Conservation (phyloP, 129 eudicot species). For the Chrysanthemum makinoi region DNA sequence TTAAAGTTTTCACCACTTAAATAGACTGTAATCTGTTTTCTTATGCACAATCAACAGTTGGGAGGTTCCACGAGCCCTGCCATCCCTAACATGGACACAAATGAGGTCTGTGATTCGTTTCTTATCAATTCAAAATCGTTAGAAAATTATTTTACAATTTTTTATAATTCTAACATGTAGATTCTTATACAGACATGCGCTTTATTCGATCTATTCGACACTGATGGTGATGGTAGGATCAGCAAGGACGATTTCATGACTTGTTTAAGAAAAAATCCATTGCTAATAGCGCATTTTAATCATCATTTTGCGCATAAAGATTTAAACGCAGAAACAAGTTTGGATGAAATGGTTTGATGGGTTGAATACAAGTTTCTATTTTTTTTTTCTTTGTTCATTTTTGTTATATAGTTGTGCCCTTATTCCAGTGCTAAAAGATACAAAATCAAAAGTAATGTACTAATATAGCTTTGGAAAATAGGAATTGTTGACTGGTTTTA, state of each 20-base stretch:
- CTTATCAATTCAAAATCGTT: neutral
- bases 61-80: slow-evolving; percentile 47
- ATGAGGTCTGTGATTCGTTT: slow-evolving; percentile 55
- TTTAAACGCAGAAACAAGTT: slow-evolving; percentile 24
- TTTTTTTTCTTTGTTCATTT: neutral
- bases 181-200: slow-evolving; percentile 45
- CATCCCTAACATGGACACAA: slow-evolving; percentile 36
- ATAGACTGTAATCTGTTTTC: slow-evolving; percentile 20
- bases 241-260: slow-evolving; percentile 66
- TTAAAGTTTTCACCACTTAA: neutral
- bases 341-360: slow-evolving; percentile 39
- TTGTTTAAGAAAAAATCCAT: slow-evolving; percentile 73
- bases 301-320: slow-evolving; percentile 43
- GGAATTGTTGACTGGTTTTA: slow-evolving; percentile 9
- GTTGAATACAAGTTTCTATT: slow-evolving; percentile 8
- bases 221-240: slow-evolving; percentile 63
- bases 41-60: slow-evolving; percentile 51
- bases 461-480: slow-evolving; percentile 8
- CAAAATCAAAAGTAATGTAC: slow-evolving; percentile 11
- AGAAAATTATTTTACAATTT: neutral
- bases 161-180: neutral
- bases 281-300: slow-evolving; percentile 70
- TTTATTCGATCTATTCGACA: slow-evolving; percentile 63
- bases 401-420: slow-evolving; percentile 6
- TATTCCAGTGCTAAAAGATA: slow-evolving; percentile 6